These are phyloP conservation scores for Penicillium manginii DNA, from an alignment of 495 filamentous ascomycete genomes.

Conservation along the genomic window DNA sequence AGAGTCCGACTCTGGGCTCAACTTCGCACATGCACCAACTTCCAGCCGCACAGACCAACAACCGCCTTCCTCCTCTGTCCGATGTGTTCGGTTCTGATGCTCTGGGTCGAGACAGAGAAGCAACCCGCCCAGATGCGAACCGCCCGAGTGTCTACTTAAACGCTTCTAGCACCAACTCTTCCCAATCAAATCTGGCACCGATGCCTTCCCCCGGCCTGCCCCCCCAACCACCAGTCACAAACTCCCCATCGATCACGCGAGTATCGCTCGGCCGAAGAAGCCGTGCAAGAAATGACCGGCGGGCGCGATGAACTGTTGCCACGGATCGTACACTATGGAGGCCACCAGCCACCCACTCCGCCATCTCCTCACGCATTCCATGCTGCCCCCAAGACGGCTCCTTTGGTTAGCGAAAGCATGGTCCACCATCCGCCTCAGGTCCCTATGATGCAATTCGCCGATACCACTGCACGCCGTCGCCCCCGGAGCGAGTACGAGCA, in stretches of 20 bases:
- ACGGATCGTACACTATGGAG: slow-evolving; percentile 91
- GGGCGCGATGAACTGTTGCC: slow-evolving; percentile 90
- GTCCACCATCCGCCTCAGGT: slow-evolving; percentile 29
- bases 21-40: slow-evolving; percentile 93
- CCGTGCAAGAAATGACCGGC: slow-evolving; percentile 83
- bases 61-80: slow-evolving; percentile 89
- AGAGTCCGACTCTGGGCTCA: slow-evolving; percentile 81
- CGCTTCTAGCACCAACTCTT: slow-evolving; percentile 60
- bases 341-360: slow-evolving; percentile 87
- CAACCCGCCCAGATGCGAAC: slow-evolving; percentile 36
- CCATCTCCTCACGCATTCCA: slow-evolving; percentile 70
- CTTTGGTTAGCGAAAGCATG: slow-evolving; percentile 31
- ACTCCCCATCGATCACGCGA: slow-evolving; percentile 72
- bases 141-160: slow-evolving; percentile 49
- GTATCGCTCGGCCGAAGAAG: slow-evolving; percentile 95
- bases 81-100: slow-evolving; percentile 89
- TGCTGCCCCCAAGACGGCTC: slow-evolving; percentile 40
- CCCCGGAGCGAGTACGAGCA: slow-evolving; percentile 87
- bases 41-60: slow-evolving; percentile 85
- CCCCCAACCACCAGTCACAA: slow-evolving; percentile 47
- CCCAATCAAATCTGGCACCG: slow-evolving; percentile 69
- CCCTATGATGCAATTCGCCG: slow-evolving; percentile 32
- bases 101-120: slow-evolving; percentile 57
- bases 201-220: slow-evolving; percentile 73
- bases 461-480: slow-evolving; percentile 68